Base-by-base conservation (phyloP, 768 basidiomycete genomes). In the Pulveroboletus ravenelii region DNA sequence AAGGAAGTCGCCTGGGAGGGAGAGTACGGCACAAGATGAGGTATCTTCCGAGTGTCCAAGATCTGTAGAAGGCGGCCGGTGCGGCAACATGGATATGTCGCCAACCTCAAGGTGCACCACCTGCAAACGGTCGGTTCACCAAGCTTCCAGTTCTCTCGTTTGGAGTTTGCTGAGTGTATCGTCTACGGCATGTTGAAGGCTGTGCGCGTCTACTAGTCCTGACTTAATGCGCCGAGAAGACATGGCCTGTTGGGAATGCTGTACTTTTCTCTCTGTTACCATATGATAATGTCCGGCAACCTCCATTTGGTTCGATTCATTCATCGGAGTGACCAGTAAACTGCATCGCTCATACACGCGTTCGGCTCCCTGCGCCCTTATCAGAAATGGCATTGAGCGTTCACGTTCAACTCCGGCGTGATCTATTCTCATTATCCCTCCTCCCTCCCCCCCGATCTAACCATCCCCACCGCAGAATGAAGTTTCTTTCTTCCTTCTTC, bases 401-500 rank as follows among this genome's bases (percentile, higher is more conserved):
- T 41, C 27, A n/a, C 10, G 15, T 41, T 29, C 27, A n/a, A 17
- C 6, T 17, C n/a, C 7, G 9, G n/a, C 25, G 25, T 17, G 23
- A 12, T 14, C 29, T 34, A 2, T 23, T 8, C 36, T 40, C 17
- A 9, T 18, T 5, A 10, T 27, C 25, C 25, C 25, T 27, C 25
- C 25, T 6, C 25, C 23, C 25, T 27, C 15, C 29, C 46, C 18
- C 25, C 9, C 30, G 87, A 10, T 78, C 77, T n/a, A 10, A 42
- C 25, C 14, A 29, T 23, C 13, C 41, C 10, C n/a, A 9, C 43
- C 13, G 12, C 30, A 55, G 17, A 39, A 61, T 61, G 59, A 39
- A 23, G 18, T 2, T 48, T 20, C n/a, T 62, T 1, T 17, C 6
- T 35, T 25, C 29, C 13, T n/a, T 61, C 40, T 43, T 51, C 10